Base-by-base conservation (phyloP, 2,329 filamentous ascomycete species). In the Orbilia javanica region DNA sequence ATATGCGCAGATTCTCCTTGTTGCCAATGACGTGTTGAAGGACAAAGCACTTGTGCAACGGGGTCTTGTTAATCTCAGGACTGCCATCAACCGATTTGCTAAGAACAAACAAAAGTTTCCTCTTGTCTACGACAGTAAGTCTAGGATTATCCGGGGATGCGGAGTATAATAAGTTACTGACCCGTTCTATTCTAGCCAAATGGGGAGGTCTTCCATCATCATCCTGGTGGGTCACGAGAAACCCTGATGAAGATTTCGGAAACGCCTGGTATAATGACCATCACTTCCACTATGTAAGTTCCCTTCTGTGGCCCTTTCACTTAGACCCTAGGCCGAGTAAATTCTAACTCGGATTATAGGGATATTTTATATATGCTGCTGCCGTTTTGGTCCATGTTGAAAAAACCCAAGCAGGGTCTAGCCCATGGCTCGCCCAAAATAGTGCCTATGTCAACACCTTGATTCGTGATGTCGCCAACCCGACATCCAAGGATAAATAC, bases 361-460 rank as follows among this genome's bases (percentile, higher is more conserved):
- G 93, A 34, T 97, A 98, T 83, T 96, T 96, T 84, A 91, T 98
- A 79, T 92, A 96, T 71, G 87, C 94, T 0, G 94, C 93, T 0
- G 92, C 95, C 0, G 88, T 96, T 5, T 93, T 98, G 72, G 94
- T 89, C 0, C 88, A 92, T 65, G 46, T 79, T 13, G 81, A 82
- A 31, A 57, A 57, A 15, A 25, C 66, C 5, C 75, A 80, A 31
- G 76, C 79, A 18, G 79, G 69, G 10, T 67, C 39, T 8, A 57
- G 50, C 22, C 29, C 62, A 27, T 82, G 80, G 80, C 86, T 97
- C 4, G 93, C 97, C 80, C 85, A 86, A 18, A 96, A 97, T 84
- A 90, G 89, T 82, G 90, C 89, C 20, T 98, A 91, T 85, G 90
- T 97, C 80, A 93, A 97, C 83, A 89, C 89, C 80, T 87, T 99